A percentile compares a stretch with the other conserved stretches of the same genome.
These are phyloP conservation scores for Botrytis cinerea DNA, from an alignment of 2,329 filamentous ascomycete species.

Conservation along the genomic window DNA sequence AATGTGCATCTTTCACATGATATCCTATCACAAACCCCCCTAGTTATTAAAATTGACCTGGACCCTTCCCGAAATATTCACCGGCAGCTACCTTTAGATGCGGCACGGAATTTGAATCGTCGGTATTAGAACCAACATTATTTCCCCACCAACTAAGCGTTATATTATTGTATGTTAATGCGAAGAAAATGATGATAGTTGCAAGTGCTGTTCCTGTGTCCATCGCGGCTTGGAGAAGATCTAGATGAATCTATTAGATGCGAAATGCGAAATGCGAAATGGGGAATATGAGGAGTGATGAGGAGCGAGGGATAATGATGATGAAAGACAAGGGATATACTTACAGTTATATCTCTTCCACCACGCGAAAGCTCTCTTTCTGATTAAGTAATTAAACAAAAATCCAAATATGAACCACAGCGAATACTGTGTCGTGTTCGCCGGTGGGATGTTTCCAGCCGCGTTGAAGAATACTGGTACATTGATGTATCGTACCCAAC, in stretches of 20 bases:
- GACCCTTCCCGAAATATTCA: background rate
- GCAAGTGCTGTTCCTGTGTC: conserved; percentile 53
- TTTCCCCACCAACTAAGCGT: conserved; percentile 45
- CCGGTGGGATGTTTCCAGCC: conserved; percentile 50
- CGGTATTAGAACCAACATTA: conserved; percentile 11
- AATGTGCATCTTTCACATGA: background rate
- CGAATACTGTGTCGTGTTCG: conserved; percentile 52
- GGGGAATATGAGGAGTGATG: background rate
- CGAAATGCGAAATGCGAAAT: background rate
- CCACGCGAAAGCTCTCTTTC: conserved; percentile 48
- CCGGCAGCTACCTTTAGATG: background rate
- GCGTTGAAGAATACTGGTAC: conserved; percentile 52
- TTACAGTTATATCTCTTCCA: conserved; percentile 49
- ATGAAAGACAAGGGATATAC: background rate
- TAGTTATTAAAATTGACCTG: background rate
- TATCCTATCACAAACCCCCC: background rate
- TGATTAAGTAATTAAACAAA: conserved; percentile 52
- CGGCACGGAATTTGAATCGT: conserved; percentile 18
- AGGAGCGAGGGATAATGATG: background rate
- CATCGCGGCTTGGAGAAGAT: conserved; percentile 52
- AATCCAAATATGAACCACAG: conserved; percentile 51
- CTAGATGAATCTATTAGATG: conserved; percentile 28
- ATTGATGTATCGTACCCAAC: conserved; percentile 47
- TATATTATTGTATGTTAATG: conserved; percentile 49
- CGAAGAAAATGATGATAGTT: conserved; percentile 56